A percentile compares a stretch with the other conserved stretches of the same genome.
Evolutionary conservation across 345 rosid species (phyloP).

Genomic region (Populus davidiana): DNA sequence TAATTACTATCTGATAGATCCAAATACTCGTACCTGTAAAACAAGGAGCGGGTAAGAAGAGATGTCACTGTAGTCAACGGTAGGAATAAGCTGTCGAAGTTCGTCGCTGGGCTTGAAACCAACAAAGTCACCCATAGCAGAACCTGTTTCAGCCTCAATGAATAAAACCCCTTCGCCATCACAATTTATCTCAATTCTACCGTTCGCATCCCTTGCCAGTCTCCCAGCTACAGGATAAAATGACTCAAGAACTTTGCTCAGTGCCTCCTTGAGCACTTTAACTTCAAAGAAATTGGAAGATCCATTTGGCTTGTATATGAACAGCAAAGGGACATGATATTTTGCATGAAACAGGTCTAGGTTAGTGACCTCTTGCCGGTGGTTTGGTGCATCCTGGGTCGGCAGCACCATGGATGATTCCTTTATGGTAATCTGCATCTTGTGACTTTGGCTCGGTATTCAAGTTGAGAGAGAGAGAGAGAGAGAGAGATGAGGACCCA

Average conservation of each 20-base stretch:
- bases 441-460: not conserved
- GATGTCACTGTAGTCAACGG: not conserved
- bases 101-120: not conserved
- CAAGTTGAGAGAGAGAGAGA: no score
- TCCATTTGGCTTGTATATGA: conserved; percentile 29
- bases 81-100: conserved; percentile 6
- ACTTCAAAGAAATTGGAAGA: conserved; percentile 7
- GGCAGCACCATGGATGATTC: conserved; percentile 33
- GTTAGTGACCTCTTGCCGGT: conserved; percentile 35
- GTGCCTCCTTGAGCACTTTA: conserved; percentile 10
- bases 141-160: conserved; percentile 12
- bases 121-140: not conserved
- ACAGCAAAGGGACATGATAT: conserved; percentile 23
- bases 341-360: conserved; percentile 28
- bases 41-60: conserved; percentile 1
- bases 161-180: conserved; percentile 7
- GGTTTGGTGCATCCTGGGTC: conserved; percentile 21
- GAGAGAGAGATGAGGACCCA: no score
- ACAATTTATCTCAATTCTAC: conserved; percentile 11
- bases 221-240: conserved; percentile 26
- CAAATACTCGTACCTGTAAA: not conserved
- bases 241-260: conserved; percentile 5
- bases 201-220: conserved; percentile 1
- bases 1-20: not conserved
- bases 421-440: conserved; percentile 29